A percentile compares a stretch with the other conserved stretches of the same genome.
These are phyloP conservation scores for Lentinula novae-zelandiae DNA, from an alignment of 1,284 basidiomycete genomes.

Conservation along the genomic window DNA sequence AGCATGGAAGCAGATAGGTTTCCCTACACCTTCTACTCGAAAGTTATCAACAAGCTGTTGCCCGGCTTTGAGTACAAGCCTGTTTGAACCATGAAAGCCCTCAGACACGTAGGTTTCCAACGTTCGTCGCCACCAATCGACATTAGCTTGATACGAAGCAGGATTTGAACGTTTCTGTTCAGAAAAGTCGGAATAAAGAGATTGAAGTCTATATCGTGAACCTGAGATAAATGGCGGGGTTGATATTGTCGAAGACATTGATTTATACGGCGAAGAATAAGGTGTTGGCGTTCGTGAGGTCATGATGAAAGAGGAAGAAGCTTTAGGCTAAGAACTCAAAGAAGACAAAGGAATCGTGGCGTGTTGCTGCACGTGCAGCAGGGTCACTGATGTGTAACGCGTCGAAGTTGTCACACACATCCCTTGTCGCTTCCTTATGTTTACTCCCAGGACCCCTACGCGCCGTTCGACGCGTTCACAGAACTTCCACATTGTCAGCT, in stretches of 20 bases:
- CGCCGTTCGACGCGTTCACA: constrained; percentile 49
- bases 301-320: neutral
- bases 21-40: constrained; percentile 66
- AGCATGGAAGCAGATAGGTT: constrained; percentile 78
- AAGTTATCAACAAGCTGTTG: constrained; percentile 57
- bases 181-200: constrained; percentile 87
- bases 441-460: constrained; percentile 13
- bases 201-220: constrained; percentile 65
- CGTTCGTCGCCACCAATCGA: constrained; percentile 84
- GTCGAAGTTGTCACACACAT: neutral
- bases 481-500: constrained; percentile 42
- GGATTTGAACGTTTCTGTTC: constrained; percentile 84
- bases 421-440: neutral
- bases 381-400: neutral
- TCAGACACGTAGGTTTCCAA: constrained; percentile 59
- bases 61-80: constrained; percentile 65
- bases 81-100: constrained; percentile 49
- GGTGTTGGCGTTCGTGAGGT: constrained; percentile 1
- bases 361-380: constrained; percentile 12
- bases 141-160: constrained; percentile 73
- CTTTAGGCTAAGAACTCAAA: no score
- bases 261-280: neutral
- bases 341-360: neutral
- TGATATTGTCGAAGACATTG: neutral
- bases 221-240: constrained; percentile 45